Percentiles rank a stretch among this genome's conserved stretches.
phyloP scores from a whole-genome alignment of 257 asterid genomes.

The Misopates orontium region DNA sequence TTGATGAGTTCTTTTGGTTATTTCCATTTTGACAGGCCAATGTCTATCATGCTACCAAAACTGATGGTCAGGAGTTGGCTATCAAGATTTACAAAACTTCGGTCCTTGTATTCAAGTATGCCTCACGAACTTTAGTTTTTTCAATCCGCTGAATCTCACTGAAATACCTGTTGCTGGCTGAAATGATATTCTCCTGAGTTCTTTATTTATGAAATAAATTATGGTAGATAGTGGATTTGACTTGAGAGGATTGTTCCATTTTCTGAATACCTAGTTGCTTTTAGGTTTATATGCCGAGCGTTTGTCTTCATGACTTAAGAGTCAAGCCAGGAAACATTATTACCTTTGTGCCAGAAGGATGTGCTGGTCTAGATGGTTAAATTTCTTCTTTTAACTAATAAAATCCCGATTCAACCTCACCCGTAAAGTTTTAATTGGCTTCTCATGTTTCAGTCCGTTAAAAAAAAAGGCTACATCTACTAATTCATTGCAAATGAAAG shows the following conservation, averaged over 20 bases:
- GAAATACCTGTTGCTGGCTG: conserved; percentile 9
- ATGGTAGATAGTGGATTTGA: conserved; percentile 1
- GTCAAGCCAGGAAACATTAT: neutral
- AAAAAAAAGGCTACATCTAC: conserved; percentile 4
- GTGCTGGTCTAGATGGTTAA: neutral
- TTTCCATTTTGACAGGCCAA: conserved; percentile 63
- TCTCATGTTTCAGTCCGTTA: conserved; percentile 15
- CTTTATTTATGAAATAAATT: neutral
- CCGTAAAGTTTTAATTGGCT: neutral
- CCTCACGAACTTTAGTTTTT: conserved; percentile 25
- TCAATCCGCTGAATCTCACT: conserved; percentile 8
- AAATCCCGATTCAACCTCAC: conserved; percentile 3
- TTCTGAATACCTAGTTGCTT: neutral
- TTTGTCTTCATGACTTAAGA: neutral
- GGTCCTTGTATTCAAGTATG: conserved; percentile 88
- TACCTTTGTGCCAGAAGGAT: neutral
- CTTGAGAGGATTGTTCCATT: conserved; percentile 12
- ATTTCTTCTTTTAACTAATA: neutral
- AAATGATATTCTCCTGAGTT: neutral
- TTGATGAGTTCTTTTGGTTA: conserved; percentile 14
- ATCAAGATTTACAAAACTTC: conserved; percentile 95
- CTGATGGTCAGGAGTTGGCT: conserved; percentile 85
- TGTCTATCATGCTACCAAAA: conserved; percentile 92
- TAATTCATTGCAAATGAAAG: neutral
- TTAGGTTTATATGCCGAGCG: conserved; percentile 9